Evolutionary conservation across 2,329 filamentous ascomycete species (phyloP).

Genomic region (Curvularia hawaiiensis): DNA sequence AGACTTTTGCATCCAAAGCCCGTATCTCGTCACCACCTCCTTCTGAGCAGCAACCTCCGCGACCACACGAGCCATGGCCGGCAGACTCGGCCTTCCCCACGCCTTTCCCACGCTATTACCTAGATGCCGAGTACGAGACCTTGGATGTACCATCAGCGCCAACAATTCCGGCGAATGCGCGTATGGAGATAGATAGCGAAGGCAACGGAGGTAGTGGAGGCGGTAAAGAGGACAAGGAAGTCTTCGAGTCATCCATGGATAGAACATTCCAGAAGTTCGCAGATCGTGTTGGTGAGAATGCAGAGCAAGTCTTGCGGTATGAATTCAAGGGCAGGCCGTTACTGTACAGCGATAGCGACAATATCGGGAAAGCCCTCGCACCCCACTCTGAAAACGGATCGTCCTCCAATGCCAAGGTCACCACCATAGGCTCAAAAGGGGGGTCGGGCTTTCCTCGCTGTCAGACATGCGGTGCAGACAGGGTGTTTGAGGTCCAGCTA

Average conservation of each 20-base stretch:
- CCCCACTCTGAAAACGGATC: slow-evolving; percentile 36
- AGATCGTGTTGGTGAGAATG: slow-evolving; percentile 56
- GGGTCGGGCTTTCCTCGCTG: slow-evolving; percentile 71
- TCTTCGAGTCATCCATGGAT: slow-evolving; percentile 56
- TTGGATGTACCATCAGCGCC: slow-evolving; percentile 65
- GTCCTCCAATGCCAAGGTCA: slow-evolving; percentile 37
- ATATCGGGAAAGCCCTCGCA: slow-evolving; percentile 69
- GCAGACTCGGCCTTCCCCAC: slow-evolving; percentile 65
- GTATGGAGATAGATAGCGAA: slow-evolving; percentile 48
- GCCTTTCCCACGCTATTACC: slow-evolving; percentile 76
- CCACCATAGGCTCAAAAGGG: slow-evolving; percentile 27
- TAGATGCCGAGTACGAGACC: slow-evolving; percentile 91
- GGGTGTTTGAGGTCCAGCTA: slow-evolving; percentile 91
- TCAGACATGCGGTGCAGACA: slow-evolving; percentile 71
- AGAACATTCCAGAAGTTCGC: slow-evolving; percentile 58
- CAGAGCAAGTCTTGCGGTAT: slow-evolving; percentile 58
- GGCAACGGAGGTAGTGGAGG: slow-evolving; percentile 31
- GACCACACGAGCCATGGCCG: slow-evolving; percentile 76
- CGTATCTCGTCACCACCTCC: slow-evolving; percentile 54
- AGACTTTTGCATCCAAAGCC: slow-evolving; percentile 76
- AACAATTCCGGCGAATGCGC: slow-evolving; percentile 54
- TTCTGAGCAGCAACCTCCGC: slow-evolving; percentile 43
- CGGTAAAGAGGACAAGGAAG: slow-evolving; percentile 53
- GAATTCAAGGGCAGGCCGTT: slow-evolving; percentile 59
- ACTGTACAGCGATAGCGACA: slow-evolving; percentile 79